Conservation (phyloP, 2,329 filamentous ascomycete species). For the Cercospora brassicicola region DNA sequence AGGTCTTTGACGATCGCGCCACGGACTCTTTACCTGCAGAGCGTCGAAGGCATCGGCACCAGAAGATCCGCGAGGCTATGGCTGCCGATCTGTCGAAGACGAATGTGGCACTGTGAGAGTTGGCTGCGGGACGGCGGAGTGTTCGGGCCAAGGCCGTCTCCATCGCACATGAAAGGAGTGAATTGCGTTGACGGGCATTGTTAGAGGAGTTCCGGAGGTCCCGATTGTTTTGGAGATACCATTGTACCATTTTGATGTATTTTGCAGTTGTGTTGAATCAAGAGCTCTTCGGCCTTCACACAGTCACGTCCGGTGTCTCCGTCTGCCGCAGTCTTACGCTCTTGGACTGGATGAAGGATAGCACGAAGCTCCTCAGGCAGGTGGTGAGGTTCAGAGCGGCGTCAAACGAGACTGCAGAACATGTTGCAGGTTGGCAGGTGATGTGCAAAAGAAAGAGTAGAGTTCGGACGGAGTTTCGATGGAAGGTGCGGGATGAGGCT, state of each 20-base stretch:
- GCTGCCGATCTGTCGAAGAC: not conserved
- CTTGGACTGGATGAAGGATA: too few species aligned
- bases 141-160: not conserved
- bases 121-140: not conserved
- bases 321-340: not conserved
- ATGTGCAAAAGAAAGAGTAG: not conserved
- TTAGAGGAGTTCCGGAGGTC: not conserved
- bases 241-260: not conserved
- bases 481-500: slow-evolving; percentile 1
- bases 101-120: not conserved
- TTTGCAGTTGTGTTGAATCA: not conserved
- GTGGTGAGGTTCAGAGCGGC: not conserved
- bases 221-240: not conserved
- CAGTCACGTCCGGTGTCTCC: not conserved
- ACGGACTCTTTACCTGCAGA: slow-evolving; percentile 12
- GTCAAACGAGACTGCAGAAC: not conserved
- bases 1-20: slow-evolving; percentile 18
- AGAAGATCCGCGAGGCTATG: slow-evolving; percentile 16
- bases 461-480: not conserved
- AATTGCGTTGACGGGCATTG: not conserved
- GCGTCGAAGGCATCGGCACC: slow-evolving; percentile 12
- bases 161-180: not conserved
- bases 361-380: not conserved
- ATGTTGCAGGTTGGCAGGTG: not conserved
- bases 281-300: not conserved